A percentile compares a stretch with the other conserved stretches of the same genome.
Evolutionary conservation across 1,139 yeast genomes (phyloP).

Genomic region (Pichia sp.): DNA sequence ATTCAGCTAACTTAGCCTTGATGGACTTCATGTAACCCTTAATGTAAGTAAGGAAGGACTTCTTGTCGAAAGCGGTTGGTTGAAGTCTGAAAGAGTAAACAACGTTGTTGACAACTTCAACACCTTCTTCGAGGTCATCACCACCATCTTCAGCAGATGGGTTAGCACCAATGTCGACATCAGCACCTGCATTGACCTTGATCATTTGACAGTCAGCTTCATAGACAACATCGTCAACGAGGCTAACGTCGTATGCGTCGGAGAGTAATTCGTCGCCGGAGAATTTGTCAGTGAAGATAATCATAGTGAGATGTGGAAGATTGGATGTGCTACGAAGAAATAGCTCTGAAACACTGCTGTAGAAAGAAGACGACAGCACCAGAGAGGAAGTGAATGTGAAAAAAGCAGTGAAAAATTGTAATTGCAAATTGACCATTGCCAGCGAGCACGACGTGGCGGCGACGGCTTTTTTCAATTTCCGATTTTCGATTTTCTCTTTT

Average conservation of each 20-base stretch:
- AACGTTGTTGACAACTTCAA: constrained; percentile 92
- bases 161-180: constrained; percentile 98
- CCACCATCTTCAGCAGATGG: constrained; percentile 97
- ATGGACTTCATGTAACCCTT: constrained; percentile 98
- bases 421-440: too few relatives aligned
- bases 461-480: neutral
- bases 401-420: too few relatives aligned
- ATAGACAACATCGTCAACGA: constrained; percentile 84
- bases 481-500: neutral
- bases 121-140: constrained; percentile 74
- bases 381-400: neutral
- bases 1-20: constrained; percentile 83
- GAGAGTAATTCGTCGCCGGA: constrained; percentile 96
- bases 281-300: constrained; percentile 60
- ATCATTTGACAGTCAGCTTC: constrained; percentile 97
- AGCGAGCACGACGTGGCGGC: neutral
- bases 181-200: constrained; percentile 74
- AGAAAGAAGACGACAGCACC: neutral
- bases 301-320: constrained; percentile 17
- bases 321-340: neutral
- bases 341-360: neutral
- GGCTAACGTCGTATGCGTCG: constrained; percentile 87
- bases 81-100: constrained; percentile 98
- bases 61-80: constrained; percentile 93
- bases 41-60: constrained; percentile 90